Conservation (phyloP, 306 rosid genomes). For the Acacia melanoxylon region DNA sequence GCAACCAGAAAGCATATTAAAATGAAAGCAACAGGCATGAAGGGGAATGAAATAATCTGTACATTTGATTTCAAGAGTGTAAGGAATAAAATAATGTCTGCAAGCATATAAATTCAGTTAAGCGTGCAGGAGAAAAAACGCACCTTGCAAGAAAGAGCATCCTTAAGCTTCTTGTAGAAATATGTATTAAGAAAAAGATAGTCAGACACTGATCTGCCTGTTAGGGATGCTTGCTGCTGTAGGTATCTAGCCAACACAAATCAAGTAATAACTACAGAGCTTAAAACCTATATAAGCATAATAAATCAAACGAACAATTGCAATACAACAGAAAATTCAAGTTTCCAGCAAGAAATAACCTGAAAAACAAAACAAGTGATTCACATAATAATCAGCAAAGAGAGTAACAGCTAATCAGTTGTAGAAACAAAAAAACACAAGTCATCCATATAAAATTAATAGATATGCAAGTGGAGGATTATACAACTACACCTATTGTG, state of each 20-base stretch:
- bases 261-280: constrained; percentile 14
- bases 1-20: constrained; percentile 2
- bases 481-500: not conserved
- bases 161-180: constrained; percentile 88
- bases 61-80: not conserved
- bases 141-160: constrained; percentile 83
- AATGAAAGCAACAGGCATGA: not conserved
- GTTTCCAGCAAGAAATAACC: constrained; percentile 20
- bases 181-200: constrained; percentile 90
- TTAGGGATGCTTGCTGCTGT: constrained; percentile 67
- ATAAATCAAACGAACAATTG: constrained; percentile 12
- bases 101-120: constrained; percentile 23
- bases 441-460: not conserved
- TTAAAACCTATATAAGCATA: constrained; percentile 23
- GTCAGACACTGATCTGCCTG: constrained; percentile 47
- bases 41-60: not conserved
- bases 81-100: constrained; percentile 2
- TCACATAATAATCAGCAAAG: constrained; percentile 4
- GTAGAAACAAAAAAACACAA: constrained; percentile 1
- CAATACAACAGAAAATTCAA: not conserved
- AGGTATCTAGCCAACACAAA: constrained; percentile 64
- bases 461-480: not conserved
- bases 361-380: constrained; percentile 2
- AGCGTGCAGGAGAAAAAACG: constrained; percentile 9
- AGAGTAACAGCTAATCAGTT: not conserved